Evolutionary conservation across 768 basidiomycete genomes (phyloP).

Genomic region (Cystobasidium tubakii): DNA sequence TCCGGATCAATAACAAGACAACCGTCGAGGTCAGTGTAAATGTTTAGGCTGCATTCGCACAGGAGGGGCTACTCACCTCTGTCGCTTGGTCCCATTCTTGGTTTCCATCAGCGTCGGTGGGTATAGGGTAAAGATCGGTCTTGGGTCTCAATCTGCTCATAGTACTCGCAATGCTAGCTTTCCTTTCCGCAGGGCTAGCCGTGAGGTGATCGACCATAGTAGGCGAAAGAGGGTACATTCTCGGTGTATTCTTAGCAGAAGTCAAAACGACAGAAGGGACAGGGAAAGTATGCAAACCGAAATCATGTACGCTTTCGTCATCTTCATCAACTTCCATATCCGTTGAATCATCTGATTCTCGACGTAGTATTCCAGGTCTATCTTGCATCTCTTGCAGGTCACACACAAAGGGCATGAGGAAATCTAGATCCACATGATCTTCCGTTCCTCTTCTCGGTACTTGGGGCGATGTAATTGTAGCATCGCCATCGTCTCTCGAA

Average conservation of each 20-base stretch:
- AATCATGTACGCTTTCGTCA: conserved; percentile 17
- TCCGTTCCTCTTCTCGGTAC: conserved; percentile 1
- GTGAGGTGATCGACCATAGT: not conserved
- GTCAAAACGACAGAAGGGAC: conserved; percentile 21
- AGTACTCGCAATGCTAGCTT: not conserved
- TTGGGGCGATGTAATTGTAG: not conserved
- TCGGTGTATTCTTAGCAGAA: conserved; percentile 17
- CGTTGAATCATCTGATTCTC: not conserved
- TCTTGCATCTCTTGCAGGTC: conserved; percentile 3
- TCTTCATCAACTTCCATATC: conserved; percentile 19
- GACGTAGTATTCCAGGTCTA: conserved; percentile 8
- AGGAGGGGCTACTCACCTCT: not conserved
- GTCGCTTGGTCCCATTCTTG: conserved; percentile 20
- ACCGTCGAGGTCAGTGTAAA: not conserved
- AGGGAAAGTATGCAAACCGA: conserved; percentile 23
- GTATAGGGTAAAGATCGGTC: not conserved
- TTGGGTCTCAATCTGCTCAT: not conserved
- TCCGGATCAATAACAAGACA: not conserved
- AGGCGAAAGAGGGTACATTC: conserved; percentile 6
- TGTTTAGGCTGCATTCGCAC: too few species aligned
- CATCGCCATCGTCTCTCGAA: not conserved
- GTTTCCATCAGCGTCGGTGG: not conserved
- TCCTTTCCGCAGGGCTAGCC: not conserved
- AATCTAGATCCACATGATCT: not conserved
- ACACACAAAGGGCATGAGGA: not conserved